Base-by-base conservation (phyloP, 2,329 filamentous ascomycete species). In the Paracoccidioides brasiliensis region DNA sequence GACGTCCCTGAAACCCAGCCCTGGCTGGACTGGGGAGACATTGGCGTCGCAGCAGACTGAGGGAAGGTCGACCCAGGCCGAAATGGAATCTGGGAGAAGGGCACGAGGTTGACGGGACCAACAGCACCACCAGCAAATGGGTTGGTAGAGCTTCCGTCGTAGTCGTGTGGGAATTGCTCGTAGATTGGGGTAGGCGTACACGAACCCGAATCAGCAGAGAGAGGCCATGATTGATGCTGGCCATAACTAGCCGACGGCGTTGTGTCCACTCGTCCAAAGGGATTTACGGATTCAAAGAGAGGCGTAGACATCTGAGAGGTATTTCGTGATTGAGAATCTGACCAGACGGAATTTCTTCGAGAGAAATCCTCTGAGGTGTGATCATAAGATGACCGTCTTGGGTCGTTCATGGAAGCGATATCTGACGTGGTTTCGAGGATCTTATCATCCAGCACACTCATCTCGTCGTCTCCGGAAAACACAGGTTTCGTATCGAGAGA, bases 131-230 rank as follows among this genome's bases (percentile, higher is more conserved):
- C 65, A 58, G 74, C 64, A 66, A 75, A 71, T 54, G 71, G 67
- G 45, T 70, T 68, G 50, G 69, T 64, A 4, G 57, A 52, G 56
- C 67, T 68, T 61, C 74, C 67, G 54, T 79, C 76, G 64, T 76
- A 76, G 50, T 80, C 76, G 42, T 74, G 69, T 38, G 75, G 71
- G 64, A 79, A 81, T 48, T 82, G 79, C 64, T 87, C 84, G 64
- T 88, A 86, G 54, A 82, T 76, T 58, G 82, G 83, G 58, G 89
- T 81, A 14, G 86, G 85, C 5, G 88, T 91, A 69, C 82, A 85
- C 59, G 87, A 81, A 53, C 82, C 85, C 32, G 86, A 86, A 63
- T 75, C 76, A 52, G 78, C 78, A 62, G 82, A 78, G 67, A 84
- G 78, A 52, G 82, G 75, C 86, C 86, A 90, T 59, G 75, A 67